These are phyloP conservation scores for Chrysoporthe puriensis DNA, from an alignment of 2,329 filamentous ascomycete genomes.

Conservation along the genomic window DNA sequence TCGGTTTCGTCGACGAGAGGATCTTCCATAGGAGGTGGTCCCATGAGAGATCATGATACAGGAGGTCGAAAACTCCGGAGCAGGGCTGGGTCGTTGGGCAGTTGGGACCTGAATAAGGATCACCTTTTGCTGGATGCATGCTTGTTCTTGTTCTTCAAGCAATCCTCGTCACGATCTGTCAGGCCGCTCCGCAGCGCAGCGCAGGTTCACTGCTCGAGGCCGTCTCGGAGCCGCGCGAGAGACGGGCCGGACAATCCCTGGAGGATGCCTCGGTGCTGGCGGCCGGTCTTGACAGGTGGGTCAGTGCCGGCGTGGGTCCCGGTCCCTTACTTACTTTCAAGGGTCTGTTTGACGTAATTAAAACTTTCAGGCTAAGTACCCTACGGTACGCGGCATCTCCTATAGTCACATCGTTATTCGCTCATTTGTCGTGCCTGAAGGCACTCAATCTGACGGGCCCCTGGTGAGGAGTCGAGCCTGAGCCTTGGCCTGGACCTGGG, in stretches of 20 bases:
- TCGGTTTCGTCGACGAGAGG: not conserved
- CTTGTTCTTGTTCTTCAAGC: not conserved
- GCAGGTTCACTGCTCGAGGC: not conserved
- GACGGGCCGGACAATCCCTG: not conserved
- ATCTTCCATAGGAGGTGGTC: not conserved
- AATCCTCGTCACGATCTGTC: not conserved
- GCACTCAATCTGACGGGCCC: not conserved
- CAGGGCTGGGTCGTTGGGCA: no score
- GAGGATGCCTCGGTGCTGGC: not conserved
- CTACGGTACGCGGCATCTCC: not conserved
- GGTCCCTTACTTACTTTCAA: not conserved
- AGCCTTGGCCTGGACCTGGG: not conserved
- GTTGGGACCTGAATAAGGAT: not conserved
- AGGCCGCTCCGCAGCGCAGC: no score
- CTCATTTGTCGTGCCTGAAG: no score
- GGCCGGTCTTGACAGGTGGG: not conserved
- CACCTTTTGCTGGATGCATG: not conserved
- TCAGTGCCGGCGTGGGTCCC: not conserved
- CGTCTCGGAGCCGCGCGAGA: not conserved
- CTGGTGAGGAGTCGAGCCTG: not conserved
- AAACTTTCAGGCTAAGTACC: no score
- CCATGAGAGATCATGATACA: not conserved
- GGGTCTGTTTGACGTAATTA: conserved; percentile 4
- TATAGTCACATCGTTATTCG: not conserved
- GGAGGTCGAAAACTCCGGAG: no score